Percentiles rank a stretch among this genome's conserved stretches.
Conservation (phyloP, 495 filamentous ascomycete genomes). For the Podospora bellae-mahoneyi region DNA sequence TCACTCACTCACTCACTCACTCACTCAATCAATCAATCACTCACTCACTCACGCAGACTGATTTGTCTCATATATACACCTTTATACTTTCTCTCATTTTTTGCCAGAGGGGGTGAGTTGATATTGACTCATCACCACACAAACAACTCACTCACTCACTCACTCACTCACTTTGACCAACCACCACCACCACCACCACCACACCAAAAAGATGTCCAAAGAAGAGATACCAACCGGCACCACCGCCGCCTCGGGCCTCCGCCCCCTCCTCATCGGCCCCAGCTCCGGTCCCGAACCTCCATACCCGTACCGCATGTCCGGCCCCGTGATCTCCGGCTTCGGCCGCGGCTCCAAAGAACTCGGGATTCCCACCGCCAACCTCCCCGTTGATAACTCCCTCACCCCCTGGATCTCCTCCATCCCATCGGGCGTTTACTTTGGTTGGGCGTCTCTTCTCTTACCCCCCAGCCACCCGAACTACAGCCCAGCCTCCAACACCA, state of each 20-base stretch:
- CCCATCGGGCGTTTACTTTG: constrained; percentile 84
- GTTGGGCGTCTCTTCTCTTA: constrained; percentile 69
- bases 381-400: constrained; percentile 66
- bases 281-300: constrained; percentile 68
- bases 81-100: too few species aligned
- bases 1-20: neutral
- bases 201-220: neutral
- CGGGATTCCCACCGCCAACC: constrained; percentile 95
- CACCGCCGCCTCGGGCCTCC: constrained; percentile 22
- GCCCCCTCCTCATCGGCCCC: constrained; percentile 64
- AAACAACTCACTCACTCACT: too few species aligned
- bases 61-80: too few species aligned
- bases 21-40: neutral
- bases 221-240: neutral
- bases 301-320: constrained; percentile 76
- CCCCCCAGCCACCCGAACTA: constrained; percentile 40
- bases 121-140: neutral
- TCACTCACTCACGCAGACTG: neutral
- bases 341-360: constrained; percentile 92
- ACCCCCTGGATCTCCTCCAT: constrained; percentile 68
- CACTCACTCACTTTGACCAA: too few species aligned
- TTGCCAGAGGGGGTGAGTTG: too few species aligned
- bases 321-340: constrained; percentile 87
- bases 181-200: neutral
- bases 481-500: neutral